These are phyloP conservation scores for Globisporangium recalcitrans DNA, from an alignment of 352 stramenopile species.

Conservation along the genomic window DNA sequence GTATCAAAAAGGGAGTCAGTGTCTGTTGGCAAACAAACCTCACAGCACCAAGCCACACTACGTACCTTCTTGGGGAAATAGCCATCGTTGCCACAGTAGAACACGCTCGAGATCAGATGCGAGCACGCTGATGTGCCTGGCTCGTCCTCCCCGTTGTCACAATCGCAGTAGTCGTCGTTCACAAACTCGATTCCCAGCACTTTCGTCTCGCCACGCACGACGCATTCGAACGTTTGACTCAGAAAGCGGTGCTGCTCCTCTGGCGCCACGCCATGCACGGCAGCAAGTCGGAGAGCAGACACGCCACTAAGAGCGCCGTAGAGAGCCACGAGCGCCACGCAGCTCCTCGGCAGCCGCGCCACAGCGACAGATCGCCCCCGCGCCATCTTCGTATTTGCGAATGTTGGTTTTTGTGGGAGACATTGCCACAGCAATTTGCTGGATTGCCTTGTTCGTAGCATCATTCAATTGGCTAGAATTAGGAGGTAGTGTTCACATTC, in stretches of 20 bases:
- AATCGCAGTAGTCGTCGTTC: conserved; percentile 95
- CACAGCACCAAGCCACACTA: background rate
- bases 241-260: conserved; percentile 26
- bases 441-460: no score
- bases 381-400: background rate
- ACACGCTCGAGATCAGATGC: conserved; percentile 38
- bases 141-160: conserved; percentile 86
- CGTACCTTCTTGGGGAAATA: conserved; percentile 54
- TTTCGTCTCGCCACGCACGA: conserved; percentile 23
- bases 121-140: conserved; percentile 79
- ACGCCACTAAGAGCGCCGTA: background rate
- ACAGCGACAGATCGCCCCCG: background rate
- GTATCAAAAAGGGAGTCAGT: background rate
- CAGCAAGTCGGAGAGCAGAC: background rate
- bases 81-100: conserved; percentile 73
- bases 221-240: conserved; percentile 24
- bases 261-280: conserved; percentile 38
- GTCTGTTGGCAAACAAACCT: background rate
- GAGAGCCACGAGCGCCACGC: background rate
- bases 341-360: background rate
- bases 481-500: no score
- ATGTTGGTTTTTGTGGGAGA: no score
- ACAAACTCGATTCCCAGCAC: conserved; percentile 42
- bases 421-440: no score
- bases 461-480: no score